phyloP scores from a whole-genome alignment of 768 basidiomycete genomes.

The Podaxis sp. region DNA sequence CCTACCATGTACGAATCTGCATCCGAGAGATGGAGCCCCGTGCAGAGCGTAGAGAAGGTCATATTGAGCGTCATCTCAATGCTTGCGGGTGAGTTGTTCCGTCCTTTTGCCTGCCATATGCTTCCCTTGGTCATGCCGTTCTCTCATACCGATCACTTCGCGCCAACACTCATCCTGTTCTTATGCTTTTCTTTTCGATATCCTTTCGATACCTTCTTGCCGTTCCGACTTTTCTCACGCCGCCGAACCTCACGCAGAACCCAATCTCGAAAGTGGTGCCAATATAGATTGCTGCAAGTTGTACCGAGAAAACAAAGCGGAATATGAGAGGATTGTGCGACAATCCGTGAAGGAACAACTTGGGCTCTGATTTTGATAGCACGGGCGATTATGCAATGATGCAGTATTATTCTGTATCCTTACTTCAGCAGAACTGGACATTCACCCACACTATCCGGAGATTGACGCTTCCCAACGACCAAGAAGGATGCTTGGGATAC shows the following conservation, averaged over 20 bases:
- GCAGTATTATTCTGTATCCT: neutral
- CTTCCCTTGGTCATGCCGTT: conserved; percentile 3
- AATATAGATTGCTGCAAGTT: conserved; percentile 98
- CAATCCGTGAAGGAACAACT: conserved; percentile 84
- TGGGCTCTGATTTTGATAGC: conserved; percentile 49
- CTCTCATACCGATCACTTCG: conserved; percentile 10
- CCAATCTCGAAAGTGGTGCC: conserved; percentile 95
- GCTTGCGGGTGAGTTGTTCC: conserved; percentile 72
- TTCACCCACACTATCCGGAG: neutral
- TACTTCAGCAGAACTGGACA: neutral
- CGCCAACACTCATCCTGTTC: conserved; percentile 1
- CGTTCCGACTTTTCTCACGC: neutral
- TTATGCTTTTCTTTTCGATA: neutral
- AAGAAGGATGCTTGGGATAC: neutral
- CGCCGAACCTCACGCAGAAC: conserved; percentile 53
- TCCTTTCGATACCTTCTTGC: neutral
- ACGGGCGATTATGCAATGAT: neutral
- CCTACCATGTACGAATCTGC: conserved; percentile 94
- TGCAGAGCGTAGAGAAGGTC: conserved; percentile 97
- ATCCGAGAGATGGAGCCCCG: conserved; percentile 98
- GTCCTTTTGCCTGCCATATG: conserved; percentile 1
- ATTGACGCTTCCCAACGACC: neutral
- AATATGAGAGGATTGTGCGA: conserved; percentile 87
- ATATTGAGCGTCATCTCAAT: conserved; percentile 95
- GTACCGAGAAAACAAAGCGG: conserved; percentile 83